Evolutionary conservation across 2,329 filamentous ascomycete species (phyloP), one percentile per base, ranked within the genome.

Genomic region (Aspergillus calidoustus): DNA sequence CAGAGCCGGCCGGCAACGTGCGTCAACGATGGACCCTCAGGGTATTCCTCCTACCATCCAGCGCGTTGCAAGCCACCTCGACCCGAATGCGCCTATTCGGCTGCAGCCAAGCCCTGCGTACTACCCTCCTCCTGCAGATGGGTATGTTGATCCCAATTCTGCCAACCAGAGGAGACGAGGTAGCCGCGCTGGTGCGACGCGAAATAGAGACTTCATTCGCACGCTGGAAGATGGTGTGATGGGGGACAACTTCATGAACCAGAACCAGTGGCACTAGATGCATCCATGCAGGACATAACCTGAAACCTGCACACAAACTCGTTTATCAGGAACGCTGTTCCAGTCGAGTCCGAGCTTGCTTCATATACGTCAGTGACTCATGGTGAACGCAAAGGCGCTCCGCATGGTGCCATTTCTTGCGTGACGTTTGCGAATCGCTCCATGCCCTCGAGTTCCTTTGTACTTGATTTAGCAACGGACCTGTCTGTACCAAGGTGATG

Each of bases 91-190:
- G 63, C 95, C 95, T 0, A 98, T 99, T 71, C 87, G 95, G 54
- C 80, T 98, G 60, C 95, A 99, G 74, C 95, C 95, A 2, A 97
- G 93, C 69, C 95, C 95, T 5, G 95, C 95, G 1, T 99, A 99
- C 78, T 99, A 98, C 71, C 95, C 95, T 11, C 95, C 95, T 22
- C 91, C 94, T 2, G 88, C 91, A 7, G 94, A 98, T 67, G 91
- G 92, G 9, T 88, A 92, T 70, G 84, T 87, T 8, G 86, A 91
- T 63, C 85, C 88, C 53, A 86, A 85, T 61, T 82, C 87, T 25
- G 81, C 83, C n/a, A 87, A 80, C 77, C 84, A 90, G 31, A 87
- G 91, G 47, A 86, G 93, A 71, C 86, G 93, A 74, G 90, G 91
- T 49, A 94, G 92, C 73, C 86, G 93, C 59, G 85, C 86, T 49